phyloP scores from a whole-genome alignment of 164 flowering plant genomes.

The Sextonia rubra region DNA sequence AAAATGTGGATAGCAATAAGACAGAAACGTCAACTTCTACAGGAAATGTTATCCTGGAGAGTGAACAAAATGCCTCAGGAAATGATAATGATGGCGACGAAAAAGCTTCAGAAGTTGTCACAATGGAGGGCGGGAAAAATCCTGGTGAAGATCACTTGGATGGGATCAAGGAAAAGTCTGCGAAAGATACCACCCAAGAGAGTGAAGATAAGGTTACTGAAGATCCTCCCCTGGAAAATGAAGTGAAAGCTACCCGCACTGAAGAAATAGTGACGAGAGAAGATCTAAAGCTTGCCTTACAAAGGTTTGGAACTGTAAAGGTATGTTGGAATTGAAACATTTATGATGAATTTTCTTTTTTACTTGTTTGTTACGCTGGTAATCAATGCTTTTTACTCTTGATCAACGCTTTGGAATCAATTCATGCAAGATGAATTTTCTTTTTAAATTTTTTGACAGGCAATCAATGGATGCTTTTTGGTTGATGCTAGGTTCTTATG shows the following conservation, averaged over 20 bases:
- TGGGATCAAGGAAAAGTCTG: slow-evolving; percentile 3
- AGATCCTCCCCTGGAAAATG: slow-evolving; percentile 6
- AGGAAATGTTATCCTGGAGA: slow-evolving; percentile 17
- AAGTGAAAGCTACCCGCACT: slow-evolving; percentile 30
- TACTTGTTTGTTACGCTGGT: not conserved
- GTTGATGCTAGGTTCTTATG: not conserved
- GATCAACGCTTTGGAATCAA: too few relatives aligned
- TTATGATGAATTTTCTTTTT: too few relatives aligned
- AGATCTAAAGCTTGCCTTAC: slow-evolving; percentile 67
- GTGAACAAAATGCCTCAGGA: slow-evolving; percentile 23
- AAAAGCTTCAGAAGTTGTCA: slow-evolving; percentile 17
- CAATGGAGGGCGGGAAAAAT: slow-evolving; percentile 22
- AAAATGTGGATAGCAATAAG: slow-evolving; percentile 15
- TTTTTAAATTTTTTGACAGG: too few relatives aligned
- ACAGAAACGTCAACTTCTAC: slow-evolving; percentile 19
- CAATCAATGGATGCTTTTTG: too few relatives aligned
- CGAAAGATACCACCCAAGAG: slow-evolving; percentile 15
- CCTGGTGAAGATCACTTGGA: not conserved
- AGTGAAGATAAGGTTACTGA: slow-evolving; percentile 27
- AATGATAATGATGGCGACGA: slow-evolving; percentile 19
- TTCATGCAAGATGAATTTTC: too few relatives aligned
- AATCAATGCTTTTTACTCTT: too few relatives aligned
- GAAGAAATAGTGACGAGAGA: slow-evolving; percentile 72
- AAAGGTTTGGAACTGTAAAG: slow-evolving; percentile 76
- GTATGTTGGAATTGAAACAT: slow-evolving; percentile 27